Evolutionary conservation across 2,329 filamentous ascomycete species (phyloP), one percentile per base, ranked within the genome.

Genomic region (Trichophyton verrucosum): DNA sequence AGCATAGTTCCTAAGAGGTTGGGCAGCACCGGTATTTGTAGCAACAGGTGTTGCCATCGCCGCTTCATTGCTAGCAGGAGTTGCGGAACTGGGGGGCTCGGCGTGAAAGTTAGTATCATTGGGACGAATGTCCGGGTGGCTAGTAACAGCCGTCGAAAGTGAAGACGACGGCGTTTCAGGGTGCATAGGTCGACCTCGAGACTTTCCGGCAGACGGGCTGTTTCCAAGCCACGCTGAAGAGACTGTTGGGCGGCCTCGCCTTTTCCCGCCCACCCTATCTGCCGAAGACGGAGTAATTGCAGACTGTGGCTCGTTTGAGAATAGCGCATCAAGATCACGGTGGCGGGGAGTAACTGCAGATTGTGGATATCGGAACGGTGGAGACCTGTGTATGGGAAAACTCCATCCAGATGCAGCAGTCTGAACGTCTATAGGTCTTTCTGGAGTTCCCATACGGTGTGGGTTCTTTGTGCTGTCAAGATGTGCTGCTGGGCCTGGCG

Each of bases 221-320:
- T 81, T 83, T 64, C 84, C 84, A 60, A 87, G 84, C 91, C 91
- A 96, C 0, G 91, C 91, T 8, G 91, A 96, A 0, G 91, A 96
- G 0, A 96, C 89, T 5, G 89, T 90, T 0, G 90, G 88, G 0
- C 91, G 91, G 70, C 95, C 88, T 3, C 89, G 82, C 60, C 86
- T 79, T 60, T 69, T 70, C 15, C 69, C 64, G 11, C 71, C 70
- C 15, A 73, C 64, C 80, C 85, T 59, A 8, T 74, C 72, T 3
- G 68, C 65, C 2, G 71, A 69, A 3, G 81, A 83, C 0, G 86
- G 84, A 3, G 86, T 88, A n/a, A 88, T 78, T 2, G 88, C 88
- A 0, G 89, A 91, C 57, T 81, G 84, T 8, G 88, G 87, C 76
- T 81, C 62, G 78, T 82, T 22, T 30, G 57, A 36, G 36, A 71